Evolutionary conservation across 2,329 filamentous ascomycete genomes (phyloP).

Genomic region (Sclerotinia spermophila): DNA sequence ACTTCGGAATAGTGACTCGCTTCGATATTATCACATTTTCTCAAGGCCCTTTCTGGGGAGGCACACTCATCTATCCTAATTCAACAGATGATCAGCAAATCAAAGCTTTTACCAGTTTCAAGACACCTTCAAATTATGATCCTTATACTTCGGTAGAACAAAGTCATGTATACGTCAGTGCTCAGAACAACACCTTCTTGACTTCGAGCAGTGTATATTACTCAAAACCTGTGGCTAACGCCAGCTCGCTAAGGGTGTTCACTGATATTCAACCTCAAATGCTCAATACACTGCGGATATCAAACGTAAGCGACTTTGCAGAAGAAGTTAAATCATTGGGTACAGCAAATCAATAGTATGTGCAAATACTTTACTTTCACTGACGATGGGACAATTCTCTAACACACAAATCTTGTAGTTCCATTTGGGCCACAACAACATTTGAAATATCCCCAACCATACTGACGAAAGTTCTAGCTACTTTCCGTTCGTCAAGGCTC

Average conservation of each 20-base stretch:
- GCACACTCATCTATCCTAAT: constrained; percentile 5
- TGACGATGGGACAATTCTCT: too few relatives aligned
- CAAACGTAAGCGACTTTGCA: neutral
- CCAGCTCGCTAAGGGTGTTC: neutral
- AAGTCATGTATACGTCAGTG: neutral
- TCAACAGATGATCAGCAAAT: neutral
- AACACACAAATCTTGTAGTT: too few relatives aligned
- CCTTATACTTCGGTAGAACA: neutral
- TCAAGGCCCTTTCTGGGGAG: constrained; percentile 18
- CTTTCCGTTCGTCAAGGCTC: too few relatives aligned
- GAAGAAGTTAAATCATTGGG: constrained; percentile 7
- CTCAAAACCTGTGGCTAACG: neutral
- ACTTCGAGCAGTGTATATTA: constrained; percentile 5
- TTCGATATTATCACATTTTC: constrained; percentile 36
- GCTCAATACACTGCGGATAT: constrained; percentile 8
- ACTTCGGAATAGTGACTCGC: constrained; percentile 27
- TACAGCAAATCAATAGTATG: too few relatives aligned
- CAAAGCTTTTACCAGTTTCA: neutral
- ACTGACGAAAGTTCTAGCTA: too few relatives aligned
- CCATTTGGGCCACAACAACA: too few relatives aligned
- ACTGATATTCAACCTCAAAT: constrained; percentile 10
- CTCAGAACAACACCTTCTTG: neutral
- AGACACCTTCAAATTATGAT: neutral
- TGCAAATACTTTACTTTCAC: too few relatives aligned
- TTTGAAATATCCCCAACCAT: too few relatives aligned